phyloP scores from a whole-genome alignment of 1,284 basidiomycete genomes.

The Microstroma glucosiphilum region DNA sequence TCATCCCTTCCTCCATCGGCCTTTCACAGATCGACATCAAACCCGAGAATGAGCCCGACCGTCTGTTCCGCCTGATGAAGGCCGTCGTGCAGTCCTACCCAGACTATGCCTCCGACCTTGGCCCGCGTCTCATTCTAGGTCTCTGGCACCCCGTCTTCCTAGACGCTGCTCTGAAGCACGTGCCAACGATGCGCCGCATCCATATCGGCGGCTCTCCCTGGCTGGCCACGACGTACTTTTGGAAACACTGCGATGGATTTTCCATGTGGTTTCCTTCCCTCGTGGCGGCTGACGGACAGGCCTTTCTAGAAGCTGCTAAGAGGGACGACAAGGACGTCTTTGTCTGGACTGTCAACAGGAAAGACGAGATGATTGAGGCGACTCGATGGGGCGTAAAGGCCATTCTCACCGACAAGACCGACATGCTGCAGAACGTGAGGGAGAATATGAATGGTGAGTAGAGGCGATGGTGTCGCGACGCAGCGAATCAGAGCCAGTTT shows the following conservation, averaged over 20 bases:
- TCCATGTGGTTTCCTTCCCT: conserved; percentile 74
- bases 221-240: conserved; percentile 79
- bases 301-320: conserved; percentile 73
- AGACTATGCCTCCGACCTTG: conserved; percentile 71
- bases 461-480: neutral
- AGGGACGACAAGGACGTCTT: conserved; percentile 72
- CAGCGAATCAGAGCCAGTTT: neutral
- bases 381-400: conserved; percentile 83
- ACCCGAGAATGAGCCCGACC: conserved; percentile 80
- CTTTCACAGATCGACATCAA: conserved; percentile 70
- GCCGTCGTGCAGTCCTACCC: conserved; percentile 64
- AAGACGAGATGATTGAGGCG: conserved; percentile 89
- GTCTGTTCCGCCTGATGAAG: conserved; percentile 80
- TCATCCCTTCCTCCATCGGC: conserved; percentile 53
- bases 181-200: conserved; percentile 77
- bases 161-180: conserved; percentile 63
- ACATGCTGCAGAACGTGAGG: conserved; percentile 69
- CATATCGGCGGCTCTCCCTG: conserved; percentile 68
- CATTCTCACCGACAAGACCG: conserved; percentile 79
- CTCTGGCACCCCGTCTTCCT: conserved; percentile 80
- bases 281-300: conserved; percentile 63
- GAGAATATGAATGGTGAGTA: conserved; percentile 61
- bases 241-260: conserved; percentile 80
- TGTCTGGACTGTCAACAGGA: conserved; percentile 94
- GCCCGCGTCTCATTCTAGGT: conserved; percentile 81